These are phyloP conservation scores for Amphirosellinia nigrospora DNA, from an alignment of 495 filamentous ascomycete genomes.

Conservation along the genomic window DNA sequence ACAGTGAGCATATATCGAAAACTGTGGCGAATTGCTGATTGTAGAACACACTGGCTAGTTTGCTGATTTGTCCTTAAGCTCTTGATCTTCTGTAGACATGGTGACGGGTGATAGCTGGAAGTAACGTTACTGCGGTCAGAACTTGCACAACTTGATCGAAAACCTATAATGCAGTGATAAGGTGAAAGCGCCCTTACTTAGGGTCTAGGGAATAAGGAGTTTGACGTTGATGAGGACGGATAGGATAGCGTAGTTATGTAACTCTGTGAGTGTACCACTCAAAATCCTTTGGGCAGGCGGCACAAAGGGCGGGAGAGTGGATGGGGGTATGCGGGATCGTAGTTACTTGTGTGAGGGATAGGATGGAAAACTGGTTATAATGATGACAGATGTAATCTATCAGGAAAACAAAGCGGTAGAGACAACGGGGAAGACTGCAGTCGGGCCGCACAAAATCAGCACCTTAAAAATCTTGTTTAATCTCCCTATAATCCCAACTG, in stretches of 20 bases:
- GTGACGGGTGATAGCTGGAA: slow-evolving; percentile 28
- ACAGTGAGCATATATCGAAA: slow-evolving; percentile 20
- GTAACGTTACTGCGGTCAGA: slow-evolving; percentile 28
- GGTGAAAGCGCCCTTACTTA: background rate
- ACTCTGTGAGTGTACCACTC: background rate
- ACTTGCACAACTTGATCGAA: background rate
- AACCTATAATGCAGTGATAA: background rate
- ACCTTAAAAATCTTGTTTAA: background rate
- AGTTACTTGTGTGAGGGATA: background rate
- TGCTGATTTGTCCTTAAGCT: slow-evolving; percentile 76
- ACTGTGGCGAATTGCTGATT: background rate
- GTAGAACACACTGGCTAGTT: slow-evolving; percentile 68
- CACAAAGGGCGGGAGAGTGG: background rate
- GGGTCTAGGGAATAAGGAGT: background rate
- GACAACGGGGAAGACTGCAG: background rate
- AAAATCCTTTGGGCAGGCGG: background rate
- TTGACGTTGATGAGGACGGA: background rate
- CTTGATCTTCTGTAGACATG: slow-evolving; percentile 75
- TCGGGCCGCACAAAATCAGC: slow-evolving; percentile 5
- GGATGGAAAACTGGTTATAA: too few relatives aligned
- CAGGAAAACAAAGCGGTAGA: slow-evolving; percentile 13
- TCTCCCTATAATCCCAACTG: background rate
- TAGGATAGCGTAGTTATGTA: background rate
- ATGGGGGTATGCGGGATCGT: background rate
- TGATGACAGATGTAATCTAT: slow-evolving; percentile 15